phyloP scores from a whole-genome alignment of 1,284 basidiomycete species.

The Ustilago trichophora region DNA sequence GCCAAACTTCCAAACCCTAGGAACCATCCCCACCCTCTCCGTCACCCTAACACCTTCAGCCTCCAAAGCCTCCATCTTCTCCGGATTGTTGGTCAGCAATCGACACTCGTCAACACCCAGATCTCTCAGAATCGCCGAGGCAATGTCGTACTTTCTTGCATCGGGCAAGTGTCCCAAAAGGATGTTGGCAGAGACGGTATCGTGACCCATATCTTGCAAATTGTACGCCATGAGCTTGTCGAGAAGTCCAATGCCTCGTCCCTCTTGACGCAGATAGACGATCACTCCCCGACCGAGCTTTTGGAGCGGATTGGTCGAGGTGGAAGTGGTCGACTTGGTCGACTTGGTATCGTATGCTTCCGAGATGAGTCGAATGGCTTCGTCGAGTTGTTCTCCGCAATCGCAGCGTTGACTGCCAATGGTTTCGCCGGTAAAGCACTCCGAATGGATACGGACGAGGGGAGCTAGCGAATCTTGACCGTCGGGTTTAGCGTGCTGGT shows the following conservation, averaged over 20 bases:
- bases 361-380: slow-evolving; percentile 88
- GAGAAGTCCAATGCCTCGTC: slow-evolving; percentile 94
- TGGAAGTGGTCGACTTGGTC: slow-evolving; percentile 62
- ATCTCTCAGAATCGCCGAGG: slow-evolving; percentile 87
- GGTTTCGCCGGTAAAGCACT: slow-evolving; percentile 98
- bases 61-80: slow-evolving; percentile 89
- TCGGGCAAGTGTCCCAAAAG: slow-evolving; percentile 94
- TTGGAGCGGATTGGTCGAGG: not conserved
- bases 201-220: slow-evolving; percentile 95
- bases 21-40: slow-evolving; percentile 93
- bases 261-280: slow-evolving; percentile 96
- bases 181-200: slow-evolving; percentile 96
- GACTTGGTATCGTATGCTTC: slow-evolving; percentile 40
- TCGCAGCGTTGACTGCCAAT: slow-evolving; percentile 98
- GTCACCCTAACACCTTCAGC: slow-evolving; percentile 81
- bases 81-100: slow-evolving; percentile 95
- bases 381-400: slow-evolving; percentile 97
- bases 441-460: slow-evolving; percentile 93
- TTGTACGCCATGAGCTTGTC: slow-evolving; percentile 99
- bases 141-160: slow-evolving; percentile 90
- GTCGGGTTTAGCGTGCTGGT: not conserved
- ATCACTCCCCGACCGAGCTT: slow-evolving; percentile 76
- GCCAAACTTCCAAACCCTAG: slow-evolving; percentile 79
- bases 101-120: slow-evolving; percentile 77
- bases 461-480: slow-evolving; percentile 70